Percentiles rank a stretch among this genome's conserved stretches.
Evolutionary conservation across 2,329 filamentous ascomycete genomes (phyloP).

Genomic region (Beauveria pseudobassiana): DNA sequence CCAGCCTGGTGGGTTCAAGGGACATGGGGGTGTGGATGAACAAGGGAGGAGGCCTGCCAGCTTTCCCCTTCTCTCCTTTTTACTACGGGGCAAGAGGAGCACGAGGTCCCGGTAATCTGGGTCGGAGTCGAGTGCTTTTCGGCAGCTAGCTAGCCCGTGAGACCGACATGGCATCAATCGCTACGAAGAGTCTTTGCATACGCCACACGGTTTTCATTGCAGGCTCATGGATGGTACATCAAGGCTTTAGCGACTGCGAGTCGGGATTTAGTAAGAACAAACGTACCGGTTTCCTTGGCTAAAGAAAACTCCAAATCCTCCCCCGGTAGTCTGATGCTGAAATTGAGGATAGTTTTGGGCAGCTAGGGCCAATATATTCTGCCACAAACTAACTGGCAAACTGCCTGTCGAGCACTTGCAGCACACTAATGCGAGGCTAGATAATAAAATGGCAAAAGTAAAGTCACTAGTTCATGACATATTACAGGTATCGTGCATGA

Average conservation of each 20-base stretch:
- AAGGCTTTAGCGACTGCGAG: too few relatives aligned
- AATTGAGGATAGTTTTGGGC: background rate
- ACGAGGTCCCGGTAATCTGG: conserved; percentile 10
- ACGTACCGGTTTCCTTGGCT: background rate
- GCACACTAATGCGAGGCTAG: conserved; percentile 9
- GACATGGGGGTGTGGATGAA: too few relatives aligned
- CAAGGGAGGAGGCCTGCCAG: background rate
- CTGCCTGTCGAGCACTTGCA: background rate
- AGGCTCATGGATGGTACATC: too few relatives aligned
- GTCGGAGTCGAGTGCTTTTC: background rate
- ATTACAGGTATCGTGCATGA: background rate
- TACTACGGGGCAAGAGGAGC: background rate
- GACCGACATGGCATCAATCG: background rate
- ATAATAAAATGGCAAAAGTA: too few relatives aligned
- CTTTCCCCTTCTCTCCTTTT: background rate
- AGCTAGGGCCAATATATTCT: background rate
- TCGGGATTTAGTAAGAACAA: background rate
- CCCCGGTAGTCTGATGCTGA: background rate
- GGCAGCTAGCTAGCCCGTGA: background rate
- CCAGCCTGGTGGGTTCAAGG: too few relatives aligned
- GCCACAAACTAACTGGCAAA: background rate
- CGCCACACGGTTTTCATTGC: background rate
- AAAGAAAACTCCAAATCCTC: too few relatives aligned
- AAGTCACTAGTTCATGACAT: background rate
- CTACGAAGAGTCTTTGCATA: background rate